A percentile compares a stretch with the other conserved stretches of the same genome.
phyloP scores from a whole-genome alignment of 2,329 filamentous ascomycete genomes.

The Diaporthe vaccinii region DNA sequence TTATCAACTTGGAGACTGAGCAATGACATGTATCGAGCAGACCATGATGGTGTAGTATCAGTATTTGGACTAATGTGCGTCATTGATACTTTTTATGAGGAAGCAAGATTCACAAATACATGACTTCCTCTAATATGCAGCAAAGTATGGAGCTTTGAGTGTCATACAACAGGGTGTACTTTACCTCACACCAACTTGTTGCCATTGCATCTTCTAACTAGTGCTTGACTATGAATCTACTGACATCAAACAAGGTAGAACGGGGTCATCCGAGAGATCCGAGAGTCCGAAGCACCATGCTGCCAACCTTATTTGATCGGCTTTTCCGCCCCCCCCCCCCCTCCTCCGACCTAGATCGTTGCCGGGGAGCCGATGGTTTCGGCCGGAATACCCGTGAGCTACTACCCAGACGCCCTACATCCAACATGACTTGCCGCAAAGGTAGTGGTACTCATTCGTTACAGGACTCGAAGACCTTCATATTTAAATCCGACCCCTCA shows the following conservation, averaged over 20 bases:
- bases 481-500: background rate
- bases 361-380: background rate
- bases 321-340: constrained; percentile 1
- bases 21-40: background rate
- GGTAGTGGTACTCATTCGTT: background rate
- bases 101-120: background rate
- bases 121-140: background rate
- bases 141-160: background rate
- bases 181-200: background rate
- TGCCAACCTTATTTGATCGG: background rate
- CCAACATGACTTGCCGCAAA: background rate
- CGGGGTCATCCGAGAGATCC: background rate
- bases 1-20: background rate
- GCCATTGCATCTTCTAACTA: background rate
- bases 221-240: background rate
- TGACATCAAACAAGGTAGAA: background rate
- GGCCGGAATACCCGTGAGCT: constrained; percentile 4
- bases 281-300: background rate
- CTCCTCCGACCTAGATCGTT: background rate
- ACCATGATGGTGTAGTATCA: background rate
- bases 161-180: background rate
- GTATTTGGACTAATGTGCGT: background rate
- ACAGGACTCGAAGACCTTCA: background rate
- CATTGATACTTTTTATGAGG: background rate
- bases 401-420: background rate